Percentiles rank a stretch among this genome's conserved stretches.
These are phyloP conservation scores for Populus deltoides DNA, from an alignment of 345 rosid genomes.

Conservation along the genomic window DNA sequence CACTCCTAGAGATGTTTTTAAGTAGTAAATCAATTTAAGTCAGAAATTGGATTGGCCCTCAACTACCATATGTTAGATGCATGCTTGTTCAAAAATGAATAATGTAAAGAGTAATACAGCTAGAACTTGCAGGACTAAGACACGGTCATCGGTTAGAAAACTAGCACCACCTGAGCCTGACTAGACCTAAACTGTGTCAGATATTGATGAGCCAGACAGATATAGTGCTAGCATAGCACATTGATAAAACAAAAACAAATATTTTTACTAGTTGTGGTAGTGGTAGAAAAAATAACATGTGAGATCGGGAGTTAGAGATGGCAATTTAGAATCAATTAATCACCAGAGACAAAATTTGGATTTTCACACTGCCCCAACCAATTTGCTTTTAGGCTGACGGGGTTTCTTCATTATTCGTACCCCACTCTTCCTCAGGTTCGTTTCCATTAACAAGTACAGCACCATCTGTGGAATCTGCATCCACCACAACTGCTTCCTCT, in stretches of 20 bases:
- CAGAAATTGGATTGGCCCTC: background rate
- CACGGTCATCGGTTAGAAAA: background rate
- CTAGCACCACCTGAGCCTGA: background rate
- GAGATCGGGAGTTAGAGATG: constrained; percentile 51
- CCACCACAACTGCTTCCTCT: constrained; percentile 67
- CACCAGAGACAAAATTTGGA: constrained; percentile 93
- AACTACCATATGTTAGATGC: background rate
- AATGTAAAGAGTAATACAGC: background rate
- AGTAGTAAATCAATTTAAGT: background rate
- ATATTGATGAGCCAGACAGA: background rate
- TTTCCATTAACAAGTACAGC: constrained; percentile 88
- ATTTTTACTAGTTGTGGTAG: constrained; percentile 1
- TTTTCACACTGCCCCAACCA: constrained; percentile 81
- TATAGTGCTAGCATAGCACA: background rate
- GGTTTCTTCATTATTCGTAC: constrained; percentile 96
- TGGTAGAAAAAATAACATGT: constrained; percentile 23
- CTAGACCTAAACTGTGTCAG: background rate
- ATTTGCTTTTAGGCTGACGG: constrained; percentile 86
- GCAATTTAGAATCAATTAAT: constrained; percentile 76
- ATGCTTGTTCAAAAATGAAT: background rate
- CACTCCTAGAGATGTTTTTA: background rate
- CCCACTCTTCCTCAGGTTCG: constrained; percentile 97
- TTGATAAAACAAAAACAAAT: background rate
- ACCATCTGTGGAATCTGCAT: constrained; percentile 90
- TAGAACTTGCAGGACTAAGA: background rate